These are phyloP conservation scores for Conticribra weissflogii DNA, from an alignment of 108 stramenopile genomes.

Conservation along the genomic window DNA sequence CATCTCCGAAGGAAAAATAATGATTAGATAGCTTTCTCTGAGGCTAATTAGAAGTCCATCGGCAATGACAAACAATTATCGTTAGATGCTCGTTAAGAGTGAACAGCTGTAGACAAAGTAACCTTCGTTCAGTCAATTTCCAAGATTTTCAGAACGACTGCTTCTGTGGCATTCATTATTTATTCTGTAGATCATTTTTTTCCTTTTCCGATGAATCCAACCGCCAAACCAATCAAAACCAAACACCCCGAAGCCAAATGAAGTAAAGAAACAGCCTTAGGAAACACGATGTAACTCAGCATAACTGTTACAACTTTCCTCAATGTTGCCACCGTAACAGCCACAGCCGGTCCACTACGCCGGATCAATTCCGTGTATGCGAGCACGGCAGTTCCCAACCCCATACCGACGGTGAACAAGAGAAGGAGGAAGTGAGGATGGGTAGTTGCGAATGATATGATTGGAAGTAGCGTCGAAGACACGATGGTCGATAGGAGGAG, in stretches of 20 bases:
- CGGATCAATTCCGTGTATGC: slow-evolving; percentile 67
- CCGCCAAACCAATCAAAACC: slow-evolving; percentile 20
- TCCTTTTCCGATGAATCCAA: slow-evolving; percentile 17
- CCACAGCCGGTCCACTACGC: slow-evolving; percentile 52
- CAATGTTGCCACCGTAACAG: slow-evolving; percentile 67
- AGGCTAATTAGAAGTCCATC: not conserved
- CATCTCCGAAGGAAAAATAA: not conserved
- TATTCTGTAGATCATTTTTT: slow-evolving; percentile 14
- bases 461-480: slow-evolving; percentile 35
- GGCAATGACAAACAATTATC: not conserved
- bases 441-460: slow-evolving; percentile 23
- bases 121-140: too few species aligned
- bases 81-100: too few species aligned
- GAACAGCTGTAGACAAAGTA: too few species aligned
- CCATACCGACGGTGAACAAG: slow-evolving; percentile 56
- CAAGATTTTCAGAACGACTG: too few species aligned
- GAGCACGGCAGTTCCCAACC: slow-evolving; percentile 61
- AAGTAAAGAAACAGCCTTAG: slow-evolving; percentile 22
- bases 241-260: slow-evolving; percentile 12
- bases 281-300: slow-evolving; percentile 62
- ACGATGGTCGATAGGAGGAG: slow-evolving; percentile 43
- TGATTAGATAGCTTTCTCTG: not conserved
- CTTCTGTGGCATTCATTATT: too few species aligned
- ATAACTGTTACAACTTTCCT: slow-evolving; percentile 56
- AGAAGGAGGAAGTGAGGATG: slow-evolving; percentile 58